These are phyloP conservation scores for Cotoneaster glaucophyllus DNA, from an alignment of 306 rosid species.

Conservation along the genomic window DNA sequence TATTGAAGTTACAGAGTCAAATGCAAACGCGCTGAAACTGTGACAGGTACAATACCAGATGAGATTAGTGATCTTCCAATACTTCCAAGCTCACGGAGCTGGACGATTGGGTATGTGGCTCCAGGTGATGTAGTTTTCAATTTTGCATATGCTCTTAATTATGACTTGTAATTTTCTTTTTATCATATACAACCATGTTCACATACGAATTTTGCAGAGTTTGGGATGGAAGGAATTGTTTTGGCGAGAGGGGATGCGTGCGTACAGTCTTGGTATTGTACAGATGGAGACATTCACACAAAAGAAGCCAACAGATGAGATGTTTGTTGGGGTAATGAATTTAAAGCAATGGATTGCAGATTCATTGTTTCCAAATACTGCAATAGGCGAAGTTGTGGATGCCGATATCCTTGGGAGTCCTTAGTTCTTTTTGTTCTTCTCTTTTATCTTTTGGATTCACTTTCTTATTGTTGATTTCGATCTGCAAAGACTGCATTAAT, in stretches of 20 bases:
- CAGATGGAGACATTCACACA: neutral
- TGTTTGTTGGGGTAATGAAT: neutral
- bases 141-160: fast-evolving
- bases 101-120: neutral
- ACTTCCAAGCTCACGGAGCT: neutral
- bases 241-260: neutral
- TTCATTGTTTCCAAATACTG: neutral
- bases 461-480: neutral
- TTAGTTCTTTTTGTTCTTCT: neutral
- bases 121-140: neutral
- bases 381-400: neutral
- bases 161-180: neutral
- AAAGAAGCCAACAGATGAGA: neutral
- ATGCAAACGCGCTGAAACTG: neutral
- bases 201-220: neutral
- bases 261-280: neutral
- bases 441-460: neutral
- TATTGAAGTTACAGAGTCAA: too few species aligned
- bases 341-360: neutral
- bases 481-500: too few species aligned
- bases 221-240: neutral
- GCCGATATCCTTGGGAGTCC: neutral
- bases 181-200: neutral
- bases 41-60: neutral
- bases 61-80: neutral